A percentile compares a stretch with the other conserved stretches of the same genome.
phyloP scores from a whole-genome alignment of 306 rosid genomes.

The Cicer judaicum region DNA sequence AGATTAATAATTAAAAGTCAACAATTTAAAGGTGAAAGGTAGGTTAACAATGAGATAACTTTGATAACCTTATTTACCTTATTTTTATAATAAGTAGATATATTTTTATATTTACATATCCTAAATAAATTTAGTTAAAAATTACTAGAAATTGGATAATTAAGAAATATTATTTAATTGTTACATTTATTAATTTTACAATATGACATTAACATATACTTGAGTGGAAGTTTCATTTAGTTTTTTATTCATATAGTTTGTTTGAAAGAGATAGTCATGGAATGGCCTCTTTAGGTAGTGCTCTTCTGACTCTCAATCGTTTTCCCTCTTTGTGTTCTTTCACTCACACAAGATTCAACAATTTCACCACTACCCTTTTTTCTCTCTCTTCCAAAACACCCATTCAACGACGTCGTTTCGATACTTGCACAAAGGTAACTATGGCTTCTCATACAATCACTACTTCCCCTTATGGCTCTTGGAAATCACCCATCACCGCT shows the following conservation, averaged over 20 bases:
- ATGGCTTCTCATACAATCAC: conserved; percentile 62
- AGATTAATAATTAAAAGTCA: too few relatives aligned
- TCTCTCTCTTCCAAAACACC: conserved; percentile 20
- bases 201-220: too few relatives aligned
- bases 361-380: conserved; percentile 1
- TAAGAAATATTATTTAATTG: too few relatives aligned
- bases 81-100: too few relatives aligned
- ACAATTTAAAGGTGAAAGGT: accelerated
- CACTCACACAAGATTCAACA: conserved; percentile 30
- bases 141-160: too few relatives aligned
- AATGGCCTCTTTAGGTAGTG: conserved; percentile 39
- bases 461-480: conserved; percentile 80
- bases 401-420: conserved; percentile 30
- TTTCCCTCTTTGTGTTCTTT: conserved; percentile 9
- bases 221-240: too few relatives aligned
- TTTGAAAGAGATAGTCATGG: background rate
- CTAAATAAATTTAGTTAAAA: too few relatives aligned
- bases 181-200: too few relatives aligned
- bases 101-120: too few relatives aligned
- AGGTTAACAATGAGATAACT: too few relatives aligned
- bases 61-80: too few relatives aligned
- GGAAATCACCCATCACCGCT: conserved; percentile 90
- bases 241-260: too few relatives aligned
- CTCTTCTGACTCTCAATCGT: conserved; percentile 27
- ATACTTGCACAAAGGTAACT: background rate